phyloP scores from a whole-genome alignment of 73 alveolate genomes.

The Paramecium octaurelia region DNA sequence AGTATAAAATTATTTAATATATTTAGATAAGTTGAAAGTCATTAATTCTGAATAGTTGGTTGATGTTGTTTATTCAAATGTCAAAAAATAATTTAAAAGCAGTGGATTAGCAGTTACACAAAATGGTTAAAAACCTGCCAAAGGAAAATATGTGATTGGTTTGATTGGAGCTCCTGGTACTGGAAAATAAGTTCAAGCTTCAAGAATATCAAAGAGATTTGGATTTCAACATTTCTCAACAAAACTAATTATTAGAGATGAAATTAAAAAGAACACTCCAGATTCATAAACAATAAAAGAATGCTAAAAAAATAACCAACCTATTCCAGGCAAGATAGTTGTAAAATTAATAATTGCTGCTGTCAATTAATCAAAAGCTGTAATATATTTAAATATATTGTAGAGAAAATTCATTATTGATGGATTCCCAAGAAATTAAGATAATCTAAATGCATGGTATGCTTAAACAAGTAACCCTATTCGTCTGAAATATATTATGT shows the following conservation, averaged over 20 bases:
- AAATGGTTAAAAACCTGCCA: background rate
- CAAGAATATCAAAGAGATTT: constrained; percentile 70
- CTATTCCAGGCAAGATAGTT: background rate
- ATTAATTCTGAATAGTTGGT: constrained; percentile 81
- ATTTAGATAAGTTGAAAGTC: constrained; percentile 31
- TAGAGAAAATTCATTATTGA: background rate
- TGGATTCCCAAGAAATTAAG: background rate
- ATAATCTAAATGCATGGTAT: background rate
- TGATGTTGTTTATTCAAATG: constrained; percentile 76
- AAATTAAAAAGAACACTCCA: constrained; percentile 26
- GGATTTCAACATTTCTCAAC: constrained; percentile 78
- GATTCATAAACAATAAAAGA: background rate
- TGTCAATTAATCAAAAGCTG: background rate
- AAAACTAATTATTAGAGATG: constrained; percentile 79
- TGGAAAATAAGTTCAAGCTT: constrained; percentile 94
- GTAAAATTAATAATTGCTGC: background rate
- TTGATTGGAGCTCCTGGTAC: constrained; percentile 88
- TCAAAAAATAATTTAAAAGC: background rate
- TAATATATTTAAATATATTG: no score
- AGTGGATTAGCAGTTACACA: background rate
- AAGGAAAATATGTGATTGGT: constrained; percentile 63
- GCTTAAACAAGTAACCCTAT: background rate
- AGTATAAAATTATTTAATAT: constrained; percentile 64
- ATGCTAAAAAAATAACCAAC: background rate
- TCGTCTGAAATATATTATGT: background rate